Conservation (phyloP, 805 yeast genomes). For the Monosporozyma aerobia region DNA sequence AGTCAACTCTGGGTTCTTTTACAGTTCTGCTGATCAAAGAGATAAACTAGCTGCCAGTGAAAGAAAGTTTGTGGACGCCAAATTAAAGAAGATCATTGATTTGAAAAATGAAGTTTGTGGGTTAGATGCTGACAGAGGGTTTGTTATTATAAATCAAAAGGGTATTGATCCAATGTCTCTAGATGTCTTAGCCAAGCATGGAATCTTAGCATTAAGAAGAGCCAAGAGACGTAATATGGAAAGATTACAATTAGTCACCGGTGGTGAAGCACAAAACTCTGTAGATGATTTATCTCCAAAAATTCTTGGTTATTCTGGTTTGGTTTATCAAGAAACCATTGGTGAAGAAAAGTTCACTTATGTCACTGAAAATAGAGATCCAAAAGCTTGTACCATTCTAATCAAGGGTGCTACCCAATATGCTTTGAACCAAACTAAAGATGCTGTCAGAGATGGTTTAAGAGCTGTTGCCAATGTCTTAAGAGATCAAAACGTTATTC, state of each 20-base stretch:
- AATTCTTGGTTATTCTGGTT: slow-evolving; percentile 80
- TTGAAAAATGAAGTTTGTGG: slow-evolving; percentile 89
- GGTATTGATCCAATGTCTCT: slow-evolving; percentile 98
- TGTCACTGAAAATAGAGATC: slow-evolving; percentile 82
- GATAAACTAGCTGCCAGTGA: slow-evolving; percentile 90
- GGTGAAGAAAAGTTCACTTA: slow-evolving; percentile 98
- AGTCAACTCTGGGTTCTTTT: slow-evolving; percentile 91
- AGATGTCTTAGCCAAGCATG: slow-evolving; percentile 86
- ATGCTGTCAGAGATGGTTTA: slow-evolving; percentile 94
- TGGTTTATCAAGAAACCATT: slow-evolving; percentile 81
- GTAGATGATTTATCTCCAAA: slow-evolving; percentile 83
- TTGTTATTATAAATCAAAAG: slow-evolving; percentile 93
- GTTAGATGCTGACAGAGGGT: slow-evolving; percentile 58
- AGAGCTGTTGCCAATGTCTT: slow-evolving; percentile 89
- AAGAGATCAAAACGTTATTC: slow-evolving; percentile 75
- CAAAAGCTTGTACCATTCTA: slow-evolving; percentile 83
- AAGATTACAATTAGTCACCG: slow-evolving; percentile 89
- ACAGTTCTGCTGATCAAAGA: slow-evolving; percentile 91
- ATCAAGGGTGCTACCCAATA: slow-evolving; percentile 91
- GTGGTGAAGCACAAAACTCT: slow-evolving; percentile 96
- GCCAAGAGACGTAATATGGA: slow-evolving; percentile 99
- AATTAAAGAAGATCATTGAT: slow-evolving; percentile 82
- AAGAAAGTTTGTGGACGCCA: slow-evolving; percentile 89
- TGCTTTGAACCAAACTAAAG: slow-evolving; percentile 84
- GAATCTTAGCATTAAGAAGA: slow-evolving; percentile 88